A percentile compares a stretch with the other conserved stretches of the same genome.
phyloP scores from a whole-genome alignment of 768 basidiomycete genomes.

The Termitomyces bulborhizus region DNA sequence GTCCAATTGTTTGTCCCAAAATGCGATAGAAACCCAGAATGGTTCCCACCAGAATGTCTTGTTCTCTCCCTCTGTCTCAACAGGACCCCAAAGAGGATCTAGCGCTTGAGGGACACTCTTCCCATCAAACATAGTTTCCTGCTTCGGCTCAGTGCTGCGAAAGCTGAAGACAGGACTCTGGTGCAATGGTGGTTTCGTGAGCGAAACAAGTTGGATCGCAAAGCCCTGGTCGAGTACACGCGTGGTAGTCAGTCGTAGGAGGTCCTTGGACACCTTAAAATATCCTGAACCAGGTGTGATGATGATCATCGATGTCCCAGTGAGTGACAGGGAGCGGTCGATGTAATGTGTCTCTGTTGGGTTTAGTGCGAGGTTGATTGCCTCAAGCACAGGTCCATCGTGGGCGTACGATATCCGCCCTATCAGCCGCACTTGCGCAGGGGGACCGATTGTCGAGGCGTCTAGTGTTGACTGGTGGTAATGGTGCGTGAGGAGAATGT shows the following conservation, averaged over 20 bases:
- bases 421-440: conserved; percentile 61
- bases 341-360: conserved; percentile 93
- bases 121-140: conserved; percentile 35
- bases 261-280: conserved; percentile 85
- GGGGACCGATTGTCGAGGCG: conserved; percentile 30
- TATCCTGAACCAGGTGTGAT: conserved; percentile 94
- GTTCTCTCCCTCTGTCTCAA: conserved; percentile 36
- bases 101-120: conserved; percentile 40
- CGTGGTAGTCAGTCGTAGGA: conserved; percentile 88
- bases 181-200: conserved; percentile 89
- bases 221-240: conserved; percentile 94
- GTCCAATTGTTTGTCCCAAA: conserved; percentile 87
- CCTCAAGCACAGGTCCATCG: conserved; percentile 93
- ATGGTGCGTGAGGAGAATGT: conserved; percentile 86
- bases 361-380: conserved; percentile 87
- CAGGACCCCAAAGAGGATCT: conserved; percentile 76
- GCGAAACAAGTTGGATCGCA: conserved; percentile 78
- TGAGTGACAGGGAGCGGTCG: conserved; percentile 88
- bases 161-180: conserved; percentile 93
- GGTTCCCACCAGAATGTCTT: conserved; percentile 86
- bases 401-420: conserved; percentile 83
- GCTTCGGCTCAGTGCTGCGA: conserved; percentile 52
- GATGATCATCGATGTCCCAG: conserved; percentile 76
- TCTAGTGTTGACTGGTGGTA: conserved; percentile 66
- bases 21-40: conserved; percentile 76